These are phyloP conservation scores for Turnera subulata DNA, from an alignment of 345 rosid species.

Conservation along the genomic window DNA sequence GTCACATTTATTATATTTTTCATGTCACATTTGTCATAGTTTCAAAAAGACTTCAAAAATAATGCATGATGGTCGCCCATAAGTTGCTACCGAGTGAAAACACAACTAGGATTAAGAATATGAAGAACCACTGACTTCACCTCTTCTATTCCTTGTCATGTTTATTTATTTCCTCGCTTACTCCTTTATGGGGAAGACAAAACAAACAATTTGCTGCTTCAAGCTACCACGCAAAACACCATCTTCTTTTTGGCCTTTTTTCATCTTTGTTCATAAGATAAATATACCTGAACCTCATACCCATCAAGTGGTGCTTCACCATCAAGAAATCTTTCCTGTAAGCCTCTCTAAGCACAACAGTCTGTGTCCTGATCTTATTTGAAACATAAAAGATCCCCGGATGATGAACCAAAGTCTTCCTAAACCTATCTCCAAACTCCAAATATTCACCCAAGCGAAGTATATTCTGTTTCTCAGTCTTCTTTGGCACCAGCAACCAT, in stretches of 20 bases:
- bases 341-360: conserved; percentile 74
- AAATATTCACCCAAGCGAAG: conserved; percentile 57
- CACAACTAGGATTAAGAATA: too few relatives aligned
- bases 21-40: too few relatives aligned
- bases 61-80: too few relatives aligned
- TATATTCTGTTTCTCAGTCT: conserved; percentile 67
- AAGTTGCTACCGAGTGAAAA: too few relatives aligned
- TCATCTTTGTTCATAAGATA: conserved; percentile 53
- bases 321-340: conserved; percentile 62
- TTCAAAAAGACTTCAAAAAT: too few relatives aligned
- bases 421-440: conserved; percentile 59
- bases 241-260: conserved; percentile 4
- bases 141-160: too few relatives aligned
- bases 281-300: conserved; percentile 71
- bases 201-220: not conserved
- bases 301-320: conserved; percentile 70
- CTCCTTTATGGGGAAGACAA: not conserved
- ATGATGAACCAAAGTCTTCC: conserved; percentile 63
- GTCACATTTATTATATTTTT: too few relatives aligned
- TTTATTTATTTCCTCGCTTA: not conserved
- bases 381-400: conserved; percentile 82
- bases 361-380: conserved; percentile 75
- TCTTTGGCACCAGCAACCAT: conserved; percentile 61
- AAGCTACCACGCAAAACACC: not conserved
- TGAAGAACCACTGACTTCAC: too few relatives aligned